Conservation (phyloP, 1,139 yeast species). For the Lodderomyces jiufengensis region DNA sequence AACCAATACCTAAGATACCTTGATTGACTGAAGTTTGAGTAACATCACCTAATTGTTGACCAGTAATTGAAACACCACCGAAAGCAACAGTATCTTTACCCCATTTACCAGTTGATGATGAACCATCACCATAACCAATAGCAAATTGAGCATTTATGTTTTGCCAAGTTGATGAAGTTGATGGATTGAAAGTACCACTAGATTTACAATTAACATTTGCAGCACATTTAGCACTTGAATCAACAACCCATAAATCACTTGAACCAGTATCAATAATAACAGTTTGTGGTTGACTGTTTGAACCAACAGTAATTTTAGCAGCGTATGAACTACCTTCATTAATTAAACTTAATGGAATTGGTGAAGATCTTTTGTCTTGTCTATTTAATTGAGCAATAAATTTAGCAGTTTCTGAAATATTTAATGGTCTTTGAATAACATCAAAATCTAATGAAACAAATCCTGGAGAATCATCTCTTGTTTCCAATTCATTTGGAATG, state of each 20-base stretch:
- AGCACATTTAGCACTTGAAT: conserved; percentile 8
- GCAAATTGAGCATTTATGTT: conserved; percentile 9
- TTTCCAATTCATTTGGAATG: conserved; percentile 9
- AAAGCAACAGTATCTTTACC: conserved; percentile 35
- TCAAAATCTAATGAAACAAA: conserved; percentile 12
- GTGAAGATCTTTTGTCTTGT: conserved; percentile 3
- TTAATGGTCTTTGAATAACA: conserved; percentile 5
- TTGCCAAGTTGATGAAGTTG: conserved; percentile 6
- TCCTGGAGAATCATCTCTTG: conserved; percentile 10
- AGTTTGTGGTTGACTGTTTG: conserved; percentile 14
- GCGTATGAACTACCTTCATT: conserved; percentile 8
- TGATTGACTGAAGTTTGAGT: conserved; percentile 9
- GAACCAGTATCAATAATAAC: conserved; percentile 22
- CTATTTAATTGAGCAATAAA: conserved; percentile 21
- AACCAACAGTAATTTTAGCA: conserved; percentile 11
- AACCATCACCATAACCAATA: conserved; percentile 13
- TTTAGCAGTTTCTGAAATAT: conserved; percentile 27
- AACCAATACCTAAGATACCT: conserved; percentile 23
- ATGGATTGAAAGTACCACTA: conserved; percentile 8
- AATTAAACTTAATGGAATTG: conserved; percentile 8
- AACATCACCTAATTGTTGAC: conserved; percentile 19
- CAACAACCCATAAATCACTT: conserved; percentile 26
- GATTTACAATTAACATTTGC: conserved; percentile 2
- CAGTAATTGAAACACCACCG: conserved; percentile 11
- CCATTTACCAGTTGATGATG: conserved; percentile 51